Conservation (phyloP, 441 rosid genomes). For the Brassica hybrid region DNA sequence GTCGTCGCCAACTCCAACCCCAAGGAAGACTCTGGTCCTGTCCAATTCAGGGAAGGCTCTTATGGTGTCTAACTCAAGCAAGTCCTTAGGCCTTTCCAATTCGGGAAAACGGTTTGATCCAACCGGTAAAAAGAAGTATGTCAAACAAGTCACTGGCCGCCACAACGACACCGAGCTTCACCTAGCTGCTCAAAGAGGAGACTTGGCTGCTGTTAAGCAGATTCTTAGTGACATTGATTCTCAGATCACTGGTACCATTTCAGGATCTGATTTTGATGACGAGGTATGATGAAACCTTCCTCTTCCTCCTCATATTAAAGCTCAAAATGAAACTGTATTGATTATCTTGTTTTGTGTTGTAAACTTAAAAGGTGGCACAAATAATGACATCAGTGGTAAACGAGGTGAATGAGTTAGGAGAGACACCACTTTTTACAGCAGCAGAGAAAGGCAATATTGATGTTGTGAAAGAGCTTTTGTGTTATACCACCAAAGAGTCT, state of each 20-base stretch:
- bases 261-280: conserved; percentile 77
- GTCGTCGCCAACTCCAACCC: conserved; percentile 53
- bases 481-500: conserved; percentile 61
- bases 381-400: conserved; percentile 74
- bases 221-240: conserved; percentile 77
- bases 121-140: conserved; percentile 72
- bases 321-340: neutral
- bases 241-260: conserved; percentile 64
- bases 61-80: conserved; percentile 63
- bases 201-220: conserved; percentile 59
- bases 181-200: conserved; percentile 84
- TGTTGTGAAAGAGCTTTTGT: conserved; percentile 75
- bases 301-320: neutral
- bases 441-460: conserved; percentile 85
- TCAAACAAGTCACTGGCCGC: conserved; percentile 93
- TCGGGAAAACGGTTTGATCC: conserved; percentile 81
- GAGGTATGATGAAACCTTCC: conserved; percentile 47
- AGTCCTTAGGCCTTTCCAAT: conserved; percentile 64
- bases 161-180: conserved; percentile 96
- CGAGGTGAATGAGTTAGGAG: conserved; percentile 91
- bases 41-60: conserved; percentile 76
- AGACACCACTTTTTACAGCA: conserved; percentile 82
- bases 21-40: conserved; percentile 54
- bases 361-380: conserved; percentile 59
- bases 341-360: conserved; percentile 8